Conservation (phyloP, 768 basidiomycete species). For the Auricularia sp. region DNA sequence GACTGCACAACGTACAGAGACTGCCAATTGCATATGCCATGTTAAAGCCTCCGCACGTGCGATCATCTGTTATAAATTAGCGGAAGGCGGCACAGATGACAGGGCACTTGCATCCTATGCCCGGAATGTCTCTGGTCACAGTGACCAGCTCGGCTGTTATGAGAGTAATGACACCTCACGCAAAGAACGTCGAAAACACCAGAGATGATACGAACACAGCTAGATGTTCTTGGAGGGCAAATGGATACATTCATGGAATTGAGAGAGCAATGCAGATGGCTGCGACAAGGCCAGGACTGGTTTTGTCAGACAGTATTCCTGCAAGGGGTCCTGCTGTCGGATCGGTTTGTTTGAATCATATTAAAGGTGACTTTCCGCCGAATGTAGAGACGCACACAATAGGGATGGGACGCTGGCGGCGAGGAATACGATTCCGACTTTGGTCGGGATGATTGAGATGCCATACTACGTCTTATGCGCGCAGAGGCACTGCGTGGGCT, state of each 20-base stretch:
- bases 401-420: slow-evolving; percentile 55
- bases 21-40: slow-evolving; percentile 59
- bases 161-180: slow-evolving; percentile 49
- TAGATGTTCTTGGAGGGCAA: slow-evolving; percentile 38
- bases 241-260: slow-evolving; percentile 53
- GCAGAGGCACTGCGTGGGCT: slow-evolving; percentile 47
- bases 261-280: slow-evolving; percentile 37
- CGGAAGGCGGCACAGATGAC: slow-evolving; percentile 4
- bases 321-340: slow-evolving; percentile 29
- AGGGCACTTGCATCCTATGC: slow-evolving; percentile 48
- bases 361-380: not conserved
- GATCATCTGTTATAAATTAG: slow-evolving; percentile 41
- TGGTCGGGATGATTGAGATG: slow-evolving; percentile 33
- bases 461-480: slow-evolving; percentile 38
- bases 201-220: slow-evolving; percentile 40
- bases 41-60: slow-evolving; percentile 69
- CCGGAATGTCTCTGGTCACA: slow-evolving; percentile 44
- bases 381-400: slow-evolving; percentile 39
- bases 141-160: slow-evolving; percentile 58
- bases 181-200: slow-evolving; percentile 50
- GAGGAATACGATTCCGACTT: slow-evolving; percentile 59
- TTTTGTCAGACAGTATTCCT: slow-evolving; percentile 49
- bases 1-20: slow-evolving; percentile 32
- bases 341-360: slow-evolving; percentile 31
- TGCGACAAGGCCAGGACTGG: slow-evolving; percentile 48